Evolutionary conservation across 768 basidiomycete genomes (phyloP).

Genomic region (Glaciozyma antarctica): DNA sequence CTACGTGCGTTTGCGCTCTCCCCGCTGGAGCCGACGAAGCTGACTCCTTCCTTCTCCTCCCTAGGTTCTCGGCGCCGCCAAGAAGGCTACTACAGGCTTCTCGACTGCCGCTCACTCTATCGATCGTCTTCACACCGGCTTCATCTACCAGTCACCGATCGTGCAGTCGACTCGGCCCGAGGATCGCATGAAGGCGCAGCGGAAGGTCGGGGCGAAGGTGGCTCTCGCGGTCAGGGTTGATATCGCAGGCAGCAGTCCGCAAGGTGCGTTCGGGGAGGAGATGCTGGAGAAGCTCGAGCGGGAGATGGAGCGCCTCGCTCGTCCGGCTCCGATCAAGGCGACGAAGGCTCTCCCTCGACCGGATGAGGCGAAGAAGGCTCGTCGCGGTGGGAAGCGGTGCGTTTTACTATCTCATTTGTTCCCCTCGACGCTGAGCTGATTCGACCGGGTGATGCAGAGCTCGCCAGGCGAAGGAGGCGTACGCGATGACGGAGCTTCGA

Average conservation of each 20-base stretch:
- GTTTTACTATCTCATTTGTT: slow-evolving; percentile 29
- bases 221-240: slow-evolving; percentile 88
- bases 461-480: slow-evolving; percentile 95
- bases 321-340: slow-evolving; percentile 88
- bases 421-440: not conserved
- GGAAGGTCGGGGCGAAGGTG: slow-evolving; percentile 86
- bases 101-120: slow-evolving; percentile 63
- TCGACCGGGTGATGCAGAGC: slow-evolving; percentile 50
- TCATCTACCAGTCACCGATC: slow-evolving; percentile 87
- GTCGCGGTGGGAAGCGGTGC: slow-evolving; percentile 87
- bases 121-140: slow-evolving; percentile 76
- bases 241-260: slow-evolving; percentile 67
- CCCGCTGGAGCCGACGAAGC: too few species aligned
- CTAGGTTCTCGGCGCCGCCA: slow-evolving; percentile 86
- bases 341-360: slow-evolving; percentile 88
- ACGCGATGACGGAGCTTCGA: slow-evolving; percentile 89
- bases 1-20: slow-evolving; percentile 54
- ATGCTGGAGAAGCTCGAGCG: slow-evolving; percentile 84
- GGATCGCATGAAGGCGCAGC: slow-evolving; percentile 80
- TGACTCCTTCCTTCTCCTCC: slow-evolving; percentile 2
- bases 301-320: slow-evolving; percentile 78
- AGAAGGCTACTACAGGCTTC: slow-evolving; percentile 84
- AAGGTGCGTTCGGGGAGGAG: slow-evolving; percentile 70
- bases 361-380: slow-evolving; percentile 81
- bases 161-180: slow-evolving; percentile 78